Base-by-base conservation (phyloP, 352 stramenopile genomes). In the Globisporangium alternatum region DNA sequence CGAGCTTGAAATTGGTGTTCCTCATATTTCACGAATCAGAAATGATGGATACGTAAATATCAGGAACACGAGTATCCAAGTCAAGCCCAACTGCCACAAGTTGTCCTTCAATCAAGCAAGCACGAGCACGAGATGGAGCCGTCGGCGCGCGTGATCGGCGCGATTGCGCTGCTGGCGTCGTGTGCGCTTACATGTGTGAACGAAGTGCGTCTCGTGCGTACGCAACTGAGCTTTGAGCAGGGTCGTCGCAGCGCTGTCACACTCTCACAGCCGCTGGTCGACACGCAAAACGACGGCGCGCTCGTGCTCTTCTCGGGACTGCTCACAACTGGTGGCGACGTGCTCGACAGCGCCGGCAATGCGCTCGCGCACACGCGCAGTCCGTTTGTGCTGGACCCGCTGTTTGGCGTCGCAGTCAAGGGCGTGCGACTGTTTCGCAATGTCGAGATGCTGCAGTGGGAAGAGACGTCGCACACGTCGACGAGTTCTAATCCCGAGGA, bases 381-480 rank as follows among this genome's bases (percentile, higher is more conserved):
- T 44, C 78, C 85, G 8, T 81, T 87, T 58, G 83, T 89, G 41
- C 19, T 90, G 60, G 85, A 93, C 28, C 47, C 70, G 2, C 56
- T 60, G 13, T 92, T 93, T 64, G 83, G 81, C 15, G 67, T 93
- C 47, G 81, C 80, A 0, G 80, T 70, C 37, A 81, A 85, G n/a
- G 85, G 85, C 12, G 81, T 92, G 60, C 72, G 73, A 17, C 70
- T 93, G 33, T 67, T 85, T 47, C 80, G 85, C 0, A 69, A 69
- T 6, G 85, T 93, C 53, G 83, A 93, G 66, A 93, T 92, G 85
- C 62, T 91, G 52, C 85, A 93, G 64, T 93, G 85, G 85, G 81
- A 92, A 33, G 85, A 93, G 55, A 90, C 80, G 22, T 81, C 73
- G 13, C 81, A 93, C 70, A 81, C 72, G 12, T 81, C 73, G 39